phyloP scores from a whole-genome alignment of 306 rosid species.

The Rubus parviflorus region DNA sequence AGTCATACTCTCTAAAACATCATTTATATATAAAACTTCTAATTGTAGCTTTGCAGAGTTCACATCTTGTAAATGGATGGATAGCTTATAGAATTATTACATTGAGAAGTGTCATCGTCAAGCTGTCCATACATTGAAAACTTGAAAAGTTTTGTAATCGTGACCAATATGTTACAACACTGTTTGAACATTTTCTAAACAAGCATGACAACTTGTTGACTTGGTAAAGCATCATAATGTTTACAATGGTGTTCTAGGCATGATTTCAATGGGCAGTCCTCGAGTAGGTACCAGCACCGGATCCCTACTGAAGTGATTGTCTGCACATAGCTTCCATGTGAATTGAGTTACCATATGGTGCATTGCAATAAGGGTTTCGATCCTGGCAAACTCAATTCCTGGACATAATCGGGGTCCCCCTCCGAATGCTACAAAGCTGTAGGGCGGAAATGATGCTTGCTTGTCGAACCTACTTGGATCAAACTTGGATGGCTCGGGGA shows the following conservation, averaged over 20 bases:
- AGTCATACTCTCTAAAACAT: no score
- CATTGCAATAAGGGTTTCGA: constrained; percentile 59
- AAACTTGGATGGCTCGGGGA: constrained; percentile 63
- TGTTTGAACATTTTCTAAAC: background rate
- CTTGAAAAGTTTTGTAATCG: no score
- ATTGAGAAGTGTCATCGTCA: no score
- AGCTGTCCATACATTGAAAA: no score
- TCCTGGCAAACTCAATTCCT: constrained; percentile 61
- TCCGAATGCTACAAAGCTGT: constrained; percentile 58
- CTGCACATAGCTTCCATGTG: constrained; percentile 68
- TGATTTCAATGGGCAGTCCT: constrained; percentile 54
- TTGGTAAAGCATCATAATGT: no score
- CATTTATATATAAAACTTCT: no score
- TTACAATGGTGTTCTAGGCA: constrained; percentile 30
- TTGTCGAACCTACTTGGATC: constrained; percentile 70
- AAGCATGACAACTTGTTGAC: background rate
- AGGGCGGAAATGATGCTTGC: constrained; percentile 55
- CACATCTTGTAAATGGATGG: no score
- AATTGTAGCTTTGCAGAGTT: no score
- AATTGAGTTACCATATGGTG: constrained; percentile 64
- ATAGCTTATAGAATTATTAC: no score
- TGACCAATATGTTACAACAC: background rate
- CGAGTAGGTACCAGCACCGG: constrained; percentile 55
- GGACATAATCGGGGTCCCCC: constrained; percentile 71
- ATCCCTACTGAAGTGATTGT: constrained; percentile 54